Base-by-base conservation (phyloP, 352 stramenopile species). In the Phytophthora tubulina region DNA sequence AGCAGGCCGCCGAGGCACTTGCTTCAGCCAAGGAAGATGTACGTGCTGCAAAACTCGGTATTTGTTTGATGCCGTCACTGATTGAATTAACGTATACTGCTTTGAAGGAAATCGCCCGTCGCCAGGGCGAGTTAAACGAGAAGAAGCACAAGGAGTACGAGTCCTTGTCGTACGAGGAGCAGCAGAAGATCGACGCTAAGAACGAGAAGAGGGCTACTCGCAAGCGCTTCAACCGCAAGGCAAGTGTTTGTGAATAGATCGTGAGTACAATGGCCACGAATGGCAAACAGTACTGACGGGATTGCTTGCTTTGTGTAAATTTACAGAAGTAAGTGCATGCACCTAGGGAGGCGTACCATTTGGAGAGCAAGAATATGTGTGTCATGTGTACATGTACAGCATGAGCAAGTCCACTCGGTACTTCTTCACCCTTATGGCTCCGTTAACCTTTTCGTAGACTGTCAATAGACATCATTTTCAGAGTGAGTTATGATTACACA, bases 121-220 rank as follows among this genome's bases (percentile, higher is more conserved):
- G 79, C 36, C 69, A 82, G 49, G 77, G 78, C 36, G 80, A 92
- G 41, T 53, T 88, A 30, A 84, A 81, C 48, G 87, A 93, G 73
- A 93, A 92, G 78, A 95, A 95, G 67, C 77, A 90, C 15, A 84
- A 91, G 52, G 74, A 95, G 58, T 95, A 95, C 69, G 76, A 90
- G 42, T 82, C 78, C 32, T 74, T 95, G 60, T 92, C 85, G 64
- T 93, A 93, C 69, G 87, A 93, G 49, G 84, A 93, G 62, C 87
- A 95, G 78, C 85, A 93, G 66, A 91, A 88, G 58, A 70, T 89
- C 51, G 87, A 95, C 53, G 82, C 77, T 30, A 80, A 89, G 44
- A 90, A 93, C 48, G 72, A 91, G 72, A 93, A 86, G 71, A 88
- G 82, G 56, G 69, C 83, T 74, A 76, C 80, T 60, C 87, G 85